Evolutionary conservation across 352 stramenopile species (phyloP), one percentile per base, ranked within the genome.

Genomic region (Labyrinthula sp.): DNA sequence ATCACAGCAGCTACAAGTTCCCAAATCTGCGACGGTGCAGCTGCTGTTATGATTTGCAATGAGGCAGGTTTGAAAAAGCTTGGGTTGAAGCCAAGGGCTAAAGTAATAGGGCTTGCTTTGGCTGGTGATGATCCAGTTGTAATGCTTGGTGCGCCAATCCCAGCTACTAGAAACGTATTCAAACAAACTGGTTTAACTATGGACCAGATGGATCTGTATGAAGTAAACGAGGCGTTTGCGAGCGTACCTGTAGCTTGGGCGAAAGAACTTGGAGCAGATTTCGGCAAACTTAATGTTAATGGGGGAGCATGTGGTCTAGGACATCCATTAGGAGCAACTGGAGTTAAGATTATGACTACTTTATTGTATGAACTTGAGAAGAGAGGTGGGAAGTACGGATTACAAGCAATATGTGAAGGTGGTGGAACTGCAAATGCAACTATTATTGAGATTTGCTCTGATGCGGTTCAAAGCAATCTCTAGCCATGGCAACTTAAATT

Each of bases 181-280:
- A 58, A 71, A 29, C 72, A 68, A 25, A 75, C 82, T 1, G 78
- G 80, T 30, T 63, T 94, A 18, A 66, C 65, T 30, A 63, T 94
- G 33, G 60, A 70, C 12, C 77, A 95, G 62, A 89, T 95, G 48
- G 87, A 95, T 64, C 73, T 92, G 27, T 68, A 91, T 12, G 86
- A 97, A 67, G 93, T 97, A 60, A 97, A 97, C 64, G 89, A 97
- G 69, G 89, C 89, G 6, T 97, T 96, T 63, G 86, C 87, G 3
- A 72, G 80, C 8, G 82, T 95, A 64, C 91, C 81, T 66, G 66
- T 97, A 34, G 68, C 84, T n/a, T 94, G 84, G 49, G 74, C 84
- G 48, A 92, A 93, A 65, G 82, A 87, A 56, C 65, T 96, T 15
- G 77, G 81, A 4, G 59, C 95, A 27, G 75, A 97, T 63, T 17